phyloP scores from a whole-genome alignment of 805 yeast genomes.

The Candida nemodendra region DNA sequence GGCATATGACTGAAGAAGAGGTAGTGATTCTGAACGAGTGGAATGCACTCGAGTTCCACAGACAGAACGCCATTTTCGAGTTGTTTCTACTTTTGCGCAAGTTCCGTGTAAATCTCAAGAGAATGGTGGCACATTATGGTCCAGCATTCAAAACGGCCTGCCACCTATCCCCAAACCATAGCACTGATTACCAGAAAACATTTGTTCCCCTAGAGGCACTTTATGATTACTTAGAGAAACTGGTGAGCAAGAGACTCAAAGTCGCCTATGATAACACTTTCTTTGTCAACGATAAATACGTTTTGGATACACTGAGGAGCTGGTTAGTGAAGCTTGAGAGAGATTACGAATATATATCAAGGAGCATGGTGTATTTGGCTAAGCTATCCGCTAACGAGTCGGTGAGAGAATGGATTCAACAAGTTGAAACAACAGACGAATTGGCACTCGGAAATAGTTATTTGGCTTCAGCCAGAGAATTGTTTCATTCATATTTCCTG shows the following conservation, averaged over 20 bases:
- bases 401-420: constrained; percentile 25
- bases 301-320: constrained; percentile 21
- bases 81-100: constrained; percentile 25
- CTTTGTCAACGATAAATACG: constrained; percentile 29
- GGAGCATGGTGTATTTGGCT: constrained; percentile 30
- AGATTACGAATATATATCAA: constrained; percentile 28
- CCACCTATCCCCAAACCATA: constrained; percentile 18
- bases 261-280: constrained; percentile 29
- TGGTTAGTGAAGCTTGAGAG: constrained; percentile 29
- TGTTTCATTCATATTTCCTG: constrained; percentile 31
- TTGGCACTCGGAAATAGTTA: constrained; percentile 22
- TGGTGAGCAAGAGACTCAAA: constrained; percentile 23
- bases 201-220: constrained; percentile 28
- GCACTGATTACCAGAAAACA: constrained; percentile 26
- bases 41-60: constrained; percentile 28
- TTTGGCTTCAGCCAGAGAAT: constrained; percentile 28
- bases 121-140: constrained; percentile 30
- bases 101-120: constrained; percentile 26
- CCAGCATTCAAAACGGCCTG: constrained; percentile 22
- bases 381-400: constrained; percentile 26
- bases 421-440: constrained; percentile 18
- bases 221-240: constrained; percentile 25
- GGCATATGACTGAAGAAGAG: constrained; percentile 29
- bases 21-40: constrained; percentile 20
- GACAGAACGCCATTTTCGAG: constrained; percentile 33